These are phyloP conservation scores for Phialophora verrucosa DNA, from an alignment of 2,329 filamentous ascomycete genomes.

Conservation along the genomic window DNA sequence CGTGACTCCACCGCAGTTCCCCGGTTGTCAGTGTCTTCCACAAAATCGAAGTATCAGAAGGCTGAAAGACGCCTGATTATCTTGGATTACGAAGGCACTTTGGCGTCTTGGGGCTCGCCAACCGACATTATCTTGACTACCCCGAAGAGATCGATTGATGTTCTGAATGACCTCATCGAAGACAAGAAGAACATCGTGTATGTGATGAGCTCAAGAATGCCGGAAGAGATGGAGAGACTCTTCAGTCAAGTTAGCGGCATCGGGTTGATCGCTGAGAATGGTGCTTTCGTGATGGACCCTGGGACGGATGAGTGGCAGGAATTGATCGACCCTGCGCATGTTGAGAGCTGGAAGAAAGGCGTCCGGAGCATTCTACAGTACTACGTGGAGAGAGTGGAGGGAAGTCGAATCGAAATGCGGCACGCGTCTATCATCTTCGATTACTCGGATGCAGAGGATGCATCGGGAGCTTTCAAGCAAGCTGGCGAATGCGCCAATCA, in stretches of 20 bases:
- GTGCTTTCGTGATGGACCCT: conserved; percentile 81
- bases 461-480: conserved; percentile 74
- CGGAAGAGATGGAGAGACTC: conserved; percentile 83
- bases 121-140: conserved; percentile 84
- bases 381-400: conserved; percentile 87
- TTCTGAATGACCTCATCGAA: conserved; percentile 78
- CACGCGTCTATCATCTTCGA: conserved; percentile 91
- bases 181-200: conserved; percentile 87
- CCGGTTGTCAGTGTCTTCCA: conserved; percentile 71
- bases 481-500: conserved; percentile 91
- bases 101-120: conserved; percentile 84
- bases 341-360: conserved; percentile 79
- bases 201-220: conserved; percentile 87
- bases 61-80: conserved; percentile 79
- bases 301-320: conserved; percentile 71
- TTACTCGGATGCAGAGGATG: conserved; percentile 81
- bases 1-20: conserved; percentile 87
- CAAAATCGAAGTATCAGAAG: conserved; percentile 69
- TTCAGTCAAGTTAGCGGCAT: conserved; percentile 83
- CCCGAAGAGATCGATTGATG: conserved; percentile 81
- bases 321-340: conserved; percentile 73
- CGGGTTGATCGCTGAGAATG: conserved; percentile 92
- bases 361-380: conserved; percentile 84
- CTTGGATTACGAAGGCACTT: conserved; percentile 90
- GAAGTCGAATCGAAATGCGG: conserved; percentile 86